Conservation (phyloP, 1,284 basidiomycete species). For the Hortiboletus rubellus region DNA sequence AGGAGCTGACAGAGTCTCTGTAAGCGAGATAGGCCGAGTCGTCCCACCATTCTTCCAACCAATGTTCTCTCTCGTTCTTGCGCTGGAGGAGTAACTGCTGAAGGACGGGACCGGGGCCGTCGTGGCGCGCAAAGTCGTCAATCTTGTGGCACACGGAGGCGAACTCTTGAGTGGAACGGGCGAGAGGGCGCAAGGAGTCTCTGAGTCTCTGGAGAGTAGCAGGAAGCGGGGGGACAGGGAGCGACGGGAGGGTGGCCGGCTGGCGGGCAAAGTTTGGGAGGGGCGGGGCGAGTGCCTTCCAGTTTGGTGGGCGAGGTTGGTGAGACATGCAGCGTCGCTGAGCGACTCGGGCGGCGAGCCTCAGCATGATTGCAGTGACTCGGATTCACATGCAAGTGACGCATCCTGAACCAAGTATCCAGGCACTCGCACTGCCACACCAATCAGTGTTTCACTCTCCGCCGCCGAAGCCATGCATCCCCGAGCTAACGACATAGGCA, state of each 20-base stretch:
- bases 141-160: slow-evolving; percentile 55
- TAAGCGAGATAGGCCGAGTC: slow-evolving; percentile 69
- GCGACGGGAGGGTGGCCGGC: slow-evolving; percentile 44
- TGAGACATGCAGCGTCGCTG: slow-evolving; percentile 25
- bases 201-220: slow-evolving; percentile 61
- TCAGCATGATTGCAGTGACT: background rate
- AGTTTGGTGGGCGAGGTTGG: slow-evolving; percentile 23
- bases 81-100: slow-evolving; percentile 58
- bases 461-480: too few relatives aligned
- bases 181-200: slow-evolving; percentile 62
- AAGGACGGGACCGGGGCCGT: slow-evolving; percentile 50
- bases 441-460: too few relatives aligned
- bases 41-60: slow-evolving; percentile 87
- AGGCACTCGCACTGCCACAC: too few relatives aligned
- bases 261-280: slow-evolving; percentile 27
- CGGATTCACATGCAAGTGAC: slow-evolving; percentile 13
- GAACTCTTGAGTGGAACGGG: slow-evolving; percentile 60
- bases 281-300: slow-evolving; percentile 30
- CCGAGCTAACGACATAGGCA: too few relatives aligned
- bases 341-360: background rate
- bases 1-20: slow-evolving; percentile 64
- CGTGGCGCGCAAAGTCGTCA: slow-evolving; percentile 49
- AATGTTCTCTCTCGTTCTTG: slow-evolving; percentile 56
- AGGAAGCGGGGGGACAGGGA: slow-evolving; percentile 64
- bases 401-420: background rate